These are phyloP conservation scores for Achaetomium macrosporum DNA, from an alignment of 2,329 filamentous ascomycete genomes.

Conservation along the genomic window DNA sequence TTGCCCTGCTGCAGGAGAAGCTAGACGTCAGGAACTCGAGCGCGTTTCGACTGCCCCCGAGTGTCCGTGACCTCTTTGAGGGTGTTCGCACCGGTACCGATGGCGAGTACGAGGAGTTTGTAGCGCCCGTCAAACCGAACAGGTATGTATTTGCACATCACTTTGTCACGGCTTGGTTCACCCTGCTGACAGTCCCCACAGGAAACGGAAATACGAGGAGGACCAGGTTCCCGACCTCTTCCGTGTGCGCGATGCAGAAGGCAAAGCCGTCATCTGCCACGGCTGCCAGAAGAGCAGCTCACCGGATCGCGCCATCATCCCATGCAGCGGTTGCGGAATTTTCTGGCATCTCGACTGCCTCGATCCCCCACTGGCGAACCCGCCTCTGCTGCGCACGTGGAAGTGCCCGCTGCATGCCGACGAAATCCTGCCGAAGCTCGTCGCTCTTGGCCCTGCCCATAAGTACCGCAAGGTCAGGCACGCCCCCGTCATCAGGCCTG, in stretches of 20 bases:
- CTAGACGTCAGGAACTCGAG: slow-evolving; percentile 65
- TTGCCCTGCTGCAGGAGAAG: slow-evolving; percentile 55
- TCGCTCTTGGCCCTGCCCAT: slow-evolving; percentile 53
- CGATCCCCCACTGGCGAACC: slow-evolving; percentile 73
- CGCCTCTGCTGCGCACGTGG: slow-evolving; percentile 74
- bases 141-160: slow-evolving; percentile 48
- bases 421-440: slow-evolving; percentile 58
- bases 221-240: slow-evolving; percentile 62
- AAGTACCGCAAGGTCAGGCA: slow-evolving; percentile 56
- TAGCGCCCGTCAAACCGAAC: slow-evolving; percentile 49
- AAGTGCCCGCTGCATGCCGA: slow-evolving; percentile 84
- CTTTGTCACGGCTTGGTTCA: neutral
- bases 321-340: slow-evolving; percentile 75
- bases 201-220: slow-evolving; percentile 52
- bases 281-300: slow-evolving; percentile 63
- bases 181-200: slow-evolving; percentile 32
- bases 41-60: slow-evolving; percentile 65
- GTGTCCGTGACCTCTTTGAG: slow-evolving; percentile 70
- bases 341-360: slow-evolving; percentile 92
- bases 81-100: slow-evolving; percentile 70
- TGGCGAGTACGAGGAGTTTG: slow-evolving; percentile 71
- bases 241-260: slow-evolving; percentile 64
- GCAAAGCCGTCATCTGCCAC: slow-evolving; percentile 71
- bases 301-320: slow-evolving; percentile 66
- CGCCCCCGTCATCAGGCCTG: slow-evolving; percentile 45